Evolutionary conservation across 2,329 filamentous ascomycete species (phyloP).

Genomic region (Coniochaeta sp.): DNA sequence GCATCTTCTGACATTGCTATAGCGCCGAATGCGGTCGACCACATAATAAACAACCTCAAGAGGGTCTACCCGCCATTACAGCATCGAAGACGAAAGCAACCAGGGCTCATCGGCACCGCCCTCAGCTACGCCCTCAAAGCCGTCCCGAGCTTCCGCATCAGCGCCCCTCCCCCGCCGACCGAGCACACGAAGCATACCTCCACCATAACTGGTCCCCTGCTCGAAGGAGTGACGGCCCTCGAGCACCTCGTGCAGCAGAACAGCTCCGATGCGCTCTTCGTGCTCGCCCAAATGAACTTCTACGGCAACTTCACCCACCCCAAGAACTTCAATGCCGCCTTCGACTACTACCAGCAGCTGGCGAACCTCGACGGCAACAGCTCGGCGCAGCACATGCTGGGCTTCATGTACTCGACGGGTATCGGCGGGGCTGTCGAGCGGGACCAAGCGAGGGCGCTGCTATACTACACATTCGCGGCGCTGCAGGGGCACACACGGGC

Average conservation of each 20-base stretch:
- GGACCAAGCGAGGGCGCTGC: conserved; percentile 83
- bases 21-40: conserved; percentile 48
- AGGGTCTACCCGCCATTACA: conserved; percentile 40
- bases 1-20: neutral
- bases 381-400: conserved; percentile 92
- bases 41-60: conserved; percentile 41
- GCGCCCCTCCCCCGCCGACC: conserved; percentile 35
- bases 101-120: conserved; percentile 34
- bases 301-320: conserved; percentile 91
- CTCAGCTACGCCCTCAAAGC: conserved; percentile 39
- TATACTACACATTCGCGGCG: conserved; percentile 94
- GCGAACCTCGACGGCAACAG: conserved; percentile 74
- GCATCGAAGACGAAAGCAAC: conserved; percentile 34
- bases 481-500: conserved; percentile 74
- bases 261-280: conserved; percentile 78
- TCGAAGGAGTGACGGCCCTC: conserved; percentile 45
- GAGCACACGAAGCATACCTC: conserved; percentile 21
- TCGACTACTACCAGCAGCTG: conserved; percentile 72
- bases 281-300: conserved; percentile 93
- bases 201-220: conserved; percentile 33
- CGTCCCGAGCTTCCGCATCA: conserved; percentile 42
- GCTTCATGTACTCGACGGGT: conserved; percentile 91
- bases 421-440: conserved; percentile 72
- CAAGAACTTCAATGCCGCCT: conserved; percentile 71
- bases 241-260: conserved; percentile 45